phyloP scores from a whole-genome alignment of 169 alveolate genomes.

The Eimeria necatrix region DNA sequence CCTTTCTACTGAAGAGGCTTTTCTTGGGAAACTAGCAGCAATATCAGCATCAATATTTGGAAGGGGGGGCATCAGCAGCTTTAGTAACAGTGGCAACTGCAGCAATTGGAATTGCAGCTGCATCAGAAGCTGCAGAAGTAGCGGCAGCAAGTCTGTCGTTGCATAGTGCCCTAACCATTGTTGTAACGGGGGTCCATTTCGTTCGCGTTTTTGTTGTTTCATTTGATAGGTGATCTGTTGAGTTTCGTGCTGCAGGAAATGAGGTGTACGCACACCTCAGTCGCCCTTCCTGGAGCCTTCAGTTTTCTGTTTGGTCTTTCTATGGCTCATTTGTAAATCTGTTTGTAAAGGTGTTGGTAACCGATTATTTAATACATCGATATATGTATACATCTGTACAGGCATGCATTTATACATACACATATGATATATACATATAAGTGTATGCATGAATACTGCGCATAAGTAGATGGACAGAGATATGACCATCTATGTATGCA shows the following conservation, averaged over 20 bases:
- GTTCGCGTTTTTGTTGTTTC: not conserved
- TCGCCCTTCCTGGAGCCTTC: not conserved
- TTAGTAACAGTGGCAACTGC: constrained; percentile 6
- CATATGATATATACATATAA: not conserved
- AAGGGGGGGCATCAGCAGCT: not conserved
- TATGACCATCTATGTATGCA: not conserved
- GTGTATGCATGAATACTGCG: not conserved
- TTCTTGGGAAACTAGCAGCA: not conserved
- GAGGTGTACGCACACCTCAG: not conserved
- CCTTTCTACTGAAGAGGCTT: not conserved
- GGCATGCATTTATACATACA: not conserved
- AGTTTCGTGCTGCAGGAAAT: not conserved
- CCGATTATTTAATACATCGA: not conserved
- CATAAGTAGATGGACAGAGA: not conserved
- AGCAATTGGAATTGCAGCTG: not conserved
- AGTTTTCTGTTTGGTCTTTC: not conserved
- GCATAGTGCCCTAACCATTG: not conserved
- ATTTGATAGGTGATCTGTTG: not conserved
- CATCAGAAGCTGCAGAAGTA: not conserved
- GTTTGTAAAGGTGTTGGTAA: too few relatives aligned
- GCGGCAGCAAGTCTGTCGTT: not conserved
- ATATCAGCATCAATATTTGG: not conserved
- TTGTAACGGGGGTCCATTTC: not conserved
- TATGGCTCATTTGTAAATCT: not conserved
- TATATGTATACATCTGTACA: not conserved